These are phyloP conservation scores for Paraglomus occultum DNA, from an alignment of 192 early-diverging fungal species.

Conservation along the genomic window DNA sequence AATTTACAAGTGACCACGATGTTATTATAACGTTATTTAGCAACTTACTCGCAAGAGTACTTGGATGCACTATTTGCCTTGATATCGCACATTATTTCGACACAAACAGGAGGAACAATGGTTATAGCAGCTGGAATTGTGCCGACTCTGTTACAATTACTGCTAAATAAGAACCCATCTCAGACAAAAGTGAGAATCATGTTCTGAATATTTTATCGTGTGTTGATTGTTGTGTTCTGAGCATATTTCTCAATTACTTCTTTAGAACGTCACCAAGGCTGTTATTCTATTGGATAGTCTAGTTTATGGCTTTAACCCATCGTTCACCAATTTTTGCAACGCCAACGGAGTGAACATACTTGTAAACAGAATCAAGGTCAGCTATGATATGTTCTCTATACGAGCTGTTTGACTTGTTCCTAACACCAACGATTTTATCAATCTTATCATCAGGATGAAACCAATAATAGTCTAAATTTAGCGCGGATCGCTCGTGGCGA, in stretches of 20 bases:
- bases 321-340: constrained; percentile 78
- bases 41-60: constrained; percentile 62
- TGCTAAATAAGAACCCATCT: constrained; percentile 57
- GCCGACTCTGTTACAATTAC: constrained; percentile 68
- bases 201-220: background rate
- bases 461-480: constrained; percentile 46
- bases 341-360: constrained; percentile 78
- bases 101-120: constrained; percentile 83
- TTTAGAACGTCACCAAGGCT: constrained; percentile 63
- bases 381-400: constrained; percentile 1
- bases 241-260: background rate
- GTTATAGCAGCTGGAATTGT: constrained; percentile 90
- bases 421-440: constrained; percentile 3
- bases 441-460: constrained; percentile 47
- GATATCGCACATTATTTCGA: constrained; percentile 73
- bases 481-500: constrained; percentile 32
- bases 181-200: constrained; percentile 58
- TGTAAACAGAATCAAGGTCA: constrained; percentile 74
- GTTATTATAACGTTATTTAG: constrained; percentile 23
- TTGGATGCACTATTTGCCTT: constrained; percentile 82
- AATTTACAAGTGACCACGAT: background rate
- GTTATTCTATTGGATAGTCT: constrained; percentile 81
- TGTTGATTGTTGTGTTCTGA: background rate
- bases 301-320: constrained; percentile 70
- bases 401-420: background rate